phyloP scores from a whole-genome alignment of 2,329 filamentous ascomycete genomes.

The Nemania bipapillata region DNA sequence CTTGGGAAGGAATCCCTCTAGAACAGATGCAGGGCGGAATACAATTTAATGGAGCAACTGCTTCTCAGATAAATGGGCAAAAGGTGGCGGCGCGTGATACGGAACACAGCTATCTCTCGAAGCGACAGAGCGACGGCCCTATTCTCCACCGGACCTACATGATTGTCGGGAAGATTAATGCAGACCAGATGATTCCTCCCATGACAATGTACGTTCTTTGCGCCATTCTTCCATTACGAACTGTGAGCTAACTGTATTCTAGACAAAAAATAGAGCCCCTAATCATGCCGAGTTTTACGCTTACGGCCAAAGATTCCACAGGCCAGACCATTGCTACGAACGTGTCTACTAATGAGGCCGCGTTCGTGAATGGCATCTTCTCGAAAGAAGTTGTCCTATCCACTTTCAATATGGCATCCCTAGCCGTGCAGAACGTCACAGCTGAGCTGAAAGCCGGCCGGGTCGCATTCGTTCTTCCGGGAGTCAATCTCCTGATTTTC shows the following conservation, averaged over 20 bases:
- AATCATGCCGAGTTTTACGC: conserved; percentile 74
- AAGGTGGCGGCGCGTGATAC: conserved; percentile 3
- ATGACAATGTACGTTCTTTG: conserved; percentile 69
- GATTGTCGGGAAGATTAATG: conserved; percentile 75
- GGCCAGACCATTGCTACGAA: conserved; percentile 69
- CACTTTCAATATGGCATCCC: conserved; percentile 60
- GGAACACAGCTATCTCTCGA: not conserved
- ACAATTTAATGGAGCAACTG: conserved; percentile 65
- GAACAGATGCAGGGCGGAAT: conserved; percentile 66
- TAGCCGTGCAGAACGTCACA: conserved; percentile 62
- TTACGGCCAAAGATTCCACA: conserved; percentile 66
- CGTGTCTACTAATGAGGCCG: conserved; percentile 75
- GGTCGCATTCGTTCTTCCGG: conserved; percentile 75
- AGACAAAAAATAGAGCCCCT: conserved; percentile 70
- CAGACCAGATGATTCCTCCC: conserved; percentile 62
- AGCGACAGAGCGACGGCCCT: conserved; percentile 48
- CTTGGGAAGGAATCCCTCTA: conserved; percentile 63
- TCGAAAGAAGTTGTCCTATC: conserved; percentile 67
- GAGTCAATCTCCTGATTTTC: conserved; percentile 74
- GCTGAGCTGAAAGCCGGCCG: conserved; percentile 61
- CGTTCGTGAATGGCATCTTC: conserved; percentile 77
- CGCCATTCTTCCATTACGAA: not conserved
- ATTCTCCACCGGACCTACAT: conserved; percentile 70
- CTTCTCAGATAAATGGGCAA: conserved; percentile 50
- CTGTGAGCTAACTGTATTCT: conserved; percentile 11